Percentiles rank a stretch among this genome's conserved stretches.
Conservation (phyloP, 2,329 filamentous ascomycete genomes). For the Exophiala xenobiotica region DNA sequence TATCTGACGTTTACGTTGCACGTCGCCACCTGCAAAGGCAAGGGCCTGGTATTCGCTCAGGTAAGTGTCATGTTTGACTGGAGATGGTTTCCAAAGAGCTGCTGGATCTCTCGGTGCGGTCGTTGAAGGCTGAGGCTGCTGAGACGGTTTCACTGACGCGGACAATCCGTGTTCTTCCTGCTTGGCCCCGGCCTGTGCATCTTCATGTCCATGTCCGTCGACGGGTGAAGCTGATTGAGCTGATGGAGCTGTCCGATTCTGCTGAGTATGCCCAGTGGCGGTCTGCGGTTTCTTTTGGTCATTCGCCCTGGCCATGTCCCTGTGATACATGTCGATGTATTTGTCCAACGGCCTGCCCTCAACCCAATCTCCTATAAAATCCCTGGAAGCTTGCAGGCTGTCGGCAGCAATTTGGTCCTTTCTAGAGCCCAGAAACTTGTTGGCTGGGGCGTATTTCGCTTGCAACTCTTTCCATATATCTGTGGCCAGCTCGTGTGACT, state of each 20-base stretch:
- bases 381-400: constrained; percentile 2
- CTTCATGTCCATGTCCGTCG: background rate
- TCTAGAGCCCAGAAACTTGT: no score
- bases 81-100: constrained; percentile 8
- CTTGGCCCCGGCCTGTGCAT: background rate
- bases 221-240: background rate
- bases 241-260: background rate
- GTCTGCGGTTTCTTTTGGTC: background rate
- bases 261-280: background rate
- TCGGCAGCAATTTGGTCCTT: no score
- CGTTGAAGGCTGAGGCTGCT: background rate
- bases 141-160: background rate
- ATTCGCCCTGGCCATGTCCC: constrained; percentile 2
- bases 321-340: constrained; percentile 14
- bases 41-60: constrained; percentile 16
- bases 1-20: constrained; percentile 21
- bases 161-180: background rate
- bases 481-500: constrained; percentile 22
- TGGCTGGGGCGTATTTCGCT: constrained; percentile 20
- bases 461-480: constrained; percentile 27
- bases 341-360: constrained; percentile 21
- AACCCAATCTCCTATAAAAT: constrained; percentile 21
- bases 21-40: constrained; percentile 14
- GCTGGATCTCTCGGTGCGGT: background rate
- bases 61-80: constrained; percentile 18